phyloP scores from a whole-genome alignment of 768 basidiomycete species.

The Erythrobasidium yunnanense region DNA sequence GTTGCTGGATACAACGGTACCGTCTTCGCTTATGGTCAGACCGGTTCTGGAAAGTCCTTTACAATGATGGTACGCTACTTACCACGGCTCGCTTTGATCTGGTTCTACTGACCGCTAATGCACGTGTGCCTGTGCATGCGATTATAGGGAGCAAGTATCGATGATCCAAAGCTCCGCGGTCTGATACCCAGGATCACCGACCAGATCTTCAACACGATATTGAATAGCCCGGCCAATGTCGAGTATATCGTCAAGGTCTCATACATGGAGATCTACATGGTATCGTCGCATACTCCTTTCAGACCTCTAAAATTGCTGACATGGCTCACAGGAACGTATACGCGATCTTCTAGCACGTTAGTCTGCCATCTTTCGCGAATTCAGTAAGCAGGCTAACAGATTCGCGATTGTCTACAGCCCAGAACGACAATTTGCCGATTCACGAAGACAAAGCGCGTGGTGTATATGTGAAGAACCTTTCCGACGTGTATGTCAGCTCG shows the following conservation, averaged over 20 bases:
- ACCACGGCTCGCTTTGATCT: too few species aligned
- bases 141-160: slow-evolving; percentile 85
- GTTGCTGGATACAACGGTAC: slow-evolving; percentile 98
- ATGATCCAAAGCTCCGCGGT: slow-evolving; percentile 80
- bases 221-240: slow-evolving; percentile 83
- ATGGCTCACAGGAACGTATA: slow-evolving; percentile 55
- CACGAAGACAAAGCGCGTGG: slow-evolving; percentile 97
- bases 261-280: slow-evolving; percentile 97
- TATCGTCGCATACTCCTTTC: not conserved
- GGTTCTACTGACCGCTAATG: slow-evolving; percentile 20
- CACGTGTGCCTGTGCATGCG: not conserved
- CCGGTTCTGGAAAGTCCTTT: slow-evolving; percentile 81
- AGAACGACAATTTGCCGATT: slow-evolving; percentile 95
- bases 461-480: slow-evolving; percentile 93
- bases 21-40: slow-evolving; percentile 69
- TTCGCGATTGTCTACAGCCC: slow-evolving; percentile 53
- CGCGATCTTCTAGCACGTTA: slow-evolving; percentile 87
- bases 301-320: not conserved
- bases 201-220: slow-evolving; percentile 96
- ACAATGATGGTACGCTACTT: slow-evolving; percentile 79
- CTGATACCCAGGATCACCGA: slow-evolving; percentile 97
- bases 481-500: slow-evolving; percentile 94
- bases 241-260: slow-evolving; percentile 99
- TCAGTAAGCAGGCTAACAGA: not conserved
- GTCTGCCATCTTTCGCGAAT: slow-evolving; percentile 41